Base-by-base conservation (phyloP, 2,329 filamentous ascomycete species). In the Penicillium sclerotigenum region DNA sequence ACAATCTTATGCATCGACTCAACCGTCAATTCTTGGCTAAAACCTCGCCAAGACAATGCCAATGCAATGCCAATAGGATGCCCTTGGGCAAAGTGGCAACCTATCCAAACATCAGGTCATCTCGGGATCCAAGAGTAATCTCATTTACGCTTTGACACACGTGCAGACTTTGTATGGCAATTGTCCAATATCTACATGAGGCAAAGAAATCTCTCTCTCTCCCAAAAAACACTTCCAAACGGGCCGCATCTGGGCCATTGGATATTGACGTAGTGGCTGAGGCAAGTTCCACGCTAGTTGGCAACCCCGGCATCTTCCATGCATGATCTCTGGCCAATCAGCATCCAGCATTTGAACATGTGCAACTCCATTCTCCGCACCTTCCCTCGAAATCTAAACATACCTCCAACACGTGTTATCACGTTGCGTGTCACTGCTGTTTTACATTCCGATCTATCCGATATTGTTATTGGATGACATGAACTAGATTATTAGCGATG, bases 281-380 rank as follows among this genome's bases (percentile, higher is more conserved):
- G 29, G 4, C n/a, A 16, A 16, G 13, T 34, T 45, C 38, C 26
- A 33, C 46, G 31, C 52, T 51, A 55, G 18, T 42, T 31, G 31
- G 6, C 10, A 33, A 28, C 40, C 40, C 47, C 40, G 47, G 26
- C 14, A 45, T 31, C 18, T 31, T 18, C 33, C 16, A 40, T 55
- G 47, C 47, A 52, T 28, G 41, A 52, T 40, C 53, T 55, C 22
- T 33, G 53, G 14, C 53, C 53, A 55, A 49, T 55, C 34, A 52
- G 18, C 11, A n/a, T 33, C 8, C 40, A 20, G 31, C 7, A 46
- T 52, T 22, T 22, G 24, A 22, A 13, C 43, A 67, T 67, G 41
- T 66, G 62, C 47, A 57, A 18, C 40, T 58, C 14, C 34, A 20
- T 61, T 10, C 46, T 54, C 18, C 46, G 34, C 47, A 55, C 20